phyloP scores from a whole-genome alignment of 2,329 filamentous ascomycete species.

The Fusarium sacchari region DNA sequence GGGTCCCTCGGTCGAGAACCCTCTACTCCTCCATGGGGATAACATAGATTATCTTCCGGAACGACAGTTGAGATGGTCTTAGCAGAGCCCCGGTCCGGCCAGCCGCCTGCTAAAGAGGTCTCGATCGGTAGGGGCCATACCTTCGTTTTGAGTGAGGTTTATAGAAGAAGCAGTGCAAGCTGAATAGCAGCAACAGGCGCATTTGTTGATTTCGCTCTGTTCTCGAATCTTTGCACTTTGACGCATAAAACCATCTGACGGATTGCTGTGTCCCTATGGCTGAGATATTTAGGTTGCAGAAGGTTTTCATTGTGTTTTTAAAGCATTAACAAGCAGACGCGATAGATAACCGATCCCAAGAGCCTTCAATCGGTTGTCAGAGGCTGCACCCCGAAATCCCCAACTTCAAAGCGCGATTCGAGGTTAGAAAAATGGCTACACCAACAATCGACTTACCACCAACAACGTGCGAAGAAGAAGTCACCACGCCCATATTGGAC shows the following conservation, averaged over 20 bases:
- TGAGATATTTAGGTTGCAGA: background rate
- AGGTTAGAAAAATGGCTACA: conserved; percentile 34
- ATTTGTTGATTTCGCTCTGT: background rate
- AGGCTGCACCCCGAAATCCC: background rate
- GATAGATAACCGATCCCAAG: background rate
- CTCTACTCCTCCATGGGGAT: conserved; percentile 18
- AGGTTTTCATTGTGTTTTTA: background rate
- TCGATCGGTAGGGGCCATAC: conserved; percentile 10
- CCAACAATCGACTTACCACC: conserved; percentile 41
- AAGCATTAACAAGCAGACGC: conserved; percentile 15
- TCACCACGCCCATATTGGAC: conserved; percentile 37
- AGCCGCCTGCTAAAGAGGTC: conserved; percentile 31
- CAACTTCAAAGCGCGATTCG: background rate
- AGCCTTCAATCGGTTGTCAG: background rate
- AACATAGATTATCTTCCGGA: conserved; percentile 26
- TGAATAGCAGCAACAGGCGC: conserved; percentile 5
- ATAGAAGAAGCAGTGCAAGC: conserved; percentile 33
- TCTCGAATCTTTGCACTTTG: conserved; percentile 8
- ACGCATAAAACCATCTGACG: background rate
- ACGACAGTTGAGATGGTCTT: conserved; percentile 23
- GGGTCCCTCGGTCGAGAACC: conserved; percentile 2
- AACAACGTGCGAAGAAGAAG: conserved; percentile 40
- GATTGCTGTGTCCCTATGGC: conserved; percentile 24
- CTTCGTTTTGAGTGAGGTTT: conserved; percentile 19
- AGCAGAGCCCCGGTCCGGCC: conserved; percentile 39